Evolutionary conservation across 345 rosid genomes (phyloP).

Genomic region (Melaleuca alternifolia): DNA sequence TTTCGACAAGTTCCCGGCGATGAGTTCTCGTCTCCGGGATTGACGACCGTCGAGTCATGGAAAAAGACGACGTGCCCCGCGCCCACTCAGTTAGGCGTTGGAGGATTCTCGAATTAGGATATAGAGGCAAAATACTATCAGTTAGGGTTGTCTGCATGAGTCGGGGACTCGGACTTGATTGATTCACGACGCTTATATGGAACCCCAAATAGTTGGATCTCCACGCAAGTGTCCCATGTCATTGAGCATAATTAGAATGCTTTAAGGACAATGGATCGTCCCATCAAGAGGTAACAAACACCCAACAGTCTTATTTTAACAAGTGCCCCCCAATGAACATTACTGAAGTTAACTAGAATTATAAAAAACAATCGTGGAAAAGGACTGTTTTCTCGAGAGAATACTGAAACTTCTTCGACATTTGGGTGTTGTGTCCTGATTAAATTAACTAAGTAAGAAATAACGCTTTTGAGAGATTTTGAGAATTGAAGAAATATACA

Average conservation of each 20-base stretch:
- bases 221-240: accelerated
- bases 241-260: not conserved
- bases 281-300: not conserved
- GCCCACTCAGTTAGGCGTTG: not conserved
- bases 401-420: not conserved
- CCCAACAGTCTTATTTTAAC: not conserved
- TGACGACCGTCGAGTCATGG: not conserved
- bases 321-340: not conserved
- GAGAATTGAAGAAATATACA: not conserved
- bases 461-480: not conserved
- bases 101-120: not conserved
- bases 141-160: accelerated
- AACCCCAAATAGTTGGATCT: not conserved
- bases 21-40: not conserved
- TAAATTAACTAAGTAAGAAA: not conserved
- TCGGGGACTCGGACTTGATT: not conserved
- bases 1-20: not conserved
- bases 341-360: not conserved
- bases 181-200: not conserved
- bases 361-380: not conserved
- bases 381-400: not conserved
- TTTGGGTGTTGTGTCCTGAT: not conserved
- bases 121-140: not conserved
- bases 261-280: accelerated
- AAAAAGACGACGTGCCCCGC: not conserved